Evolutionary conservation across 225 moss, liverwort and hornwort species (phyloP).

Genomic region (Antitrichia curtipendula): DNA sequence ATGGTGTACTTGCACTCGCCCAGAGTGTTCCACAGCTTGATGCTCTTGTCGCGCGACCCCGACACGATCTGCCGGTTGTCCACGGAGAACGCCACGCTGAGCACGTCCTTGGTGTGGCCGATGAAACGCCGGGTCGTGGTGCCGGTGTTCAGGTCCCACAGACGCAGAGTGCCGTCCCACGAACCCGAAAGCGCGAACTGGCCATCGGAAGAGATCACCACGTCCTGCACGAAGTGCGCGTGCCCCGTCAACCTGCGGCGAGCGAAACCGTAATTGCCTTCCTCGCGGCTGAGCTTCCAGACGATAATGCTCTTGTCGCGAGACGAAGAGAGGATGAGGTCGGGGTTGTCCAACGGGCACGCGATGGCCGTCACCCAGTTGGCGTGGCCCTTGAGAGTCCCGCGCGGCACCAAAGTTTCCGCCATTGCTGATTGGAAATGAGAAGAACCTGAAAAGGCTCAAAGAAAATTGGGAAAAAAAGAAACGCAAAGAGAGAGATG

Average conservation of each 20-base stretch:
- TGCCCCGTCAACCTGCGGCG: slow-evolving; percentile 76
- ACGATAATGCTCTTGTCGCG: slow-evolving; percentile 91
- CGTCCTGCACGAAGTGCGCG: slow-evolving; percentile 23
- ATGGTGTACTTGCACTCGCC: slow-evolving; percentile 96
- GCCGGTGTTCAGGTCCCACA: slow-evolving; percentile 91
- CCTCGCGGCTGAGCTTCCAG: slow-evolving; percentile 69
- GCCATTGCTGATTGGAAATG: slow-evolving; percentile 31
- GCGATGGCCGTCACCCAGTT: slow-evolving; percentile 98
- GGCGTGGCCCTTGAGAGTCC: slow-evolving; percentile 73
- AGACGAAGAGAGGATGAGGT: slow-evolving; percentile 78
- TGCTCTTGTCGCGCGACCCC: slow-evolving; percentile 36
- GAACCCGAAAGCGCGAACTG: slow-evolving; percentile 88
- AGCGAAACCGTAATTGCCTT: slow-evolving; percentile 67
- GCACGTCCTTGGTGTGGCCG: slow-evolving; percentile 82
- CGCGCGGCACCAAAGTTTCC: slow-evolving; percentile 70
- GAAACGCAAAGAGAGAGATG: background rate
- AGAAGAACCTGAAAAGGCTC: background rate
- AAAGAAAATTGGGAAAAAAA: background rate
- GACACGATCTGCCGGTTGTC: slow-evolving; percentile 51
- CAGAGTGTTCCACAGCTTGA: slow-evolving; percentile 49
- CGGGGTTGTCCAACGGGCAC: slow-evolving; percentile 91
- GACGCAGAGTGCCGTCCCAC: slow-evolving; percentile 77
- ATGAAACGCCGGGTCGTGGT: slow-evolving; percentile 80
- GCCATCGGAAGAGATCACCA: background rate
- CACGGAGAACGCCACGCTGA: slow-evolving; percentile 47